Conservation (phyloP, 1,284 basidiomycete genomes). For the Lentinula novae-zelandiae region DNA sequence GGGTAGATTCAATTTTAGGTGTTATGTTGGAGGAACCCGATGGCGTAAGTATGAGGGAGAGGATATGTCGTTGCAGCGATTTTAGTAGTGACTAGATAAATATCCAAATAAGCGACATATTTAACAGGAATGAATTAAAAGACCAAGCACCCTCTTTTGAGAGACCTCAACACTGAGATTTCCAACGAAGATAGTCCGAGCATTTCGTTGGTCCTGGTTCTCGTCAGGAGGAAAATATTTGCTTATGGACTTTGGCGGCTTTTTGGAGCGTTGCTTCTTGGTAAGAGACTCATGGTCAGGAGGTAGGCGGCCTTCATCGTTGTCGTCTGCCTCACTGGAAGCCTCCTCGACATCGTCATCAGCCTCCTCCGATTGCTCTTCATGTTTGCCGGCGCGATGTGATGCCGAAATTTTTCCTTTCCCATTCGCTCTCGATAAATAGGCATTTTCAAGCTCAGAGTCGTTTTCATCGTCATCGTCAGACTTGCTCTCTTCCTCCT, state of each 20-base stretch:
- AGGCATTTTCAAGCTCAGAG: slow-evolving; percentile 29
- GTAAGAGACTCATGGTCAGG: slow-evolving; percentile 46
- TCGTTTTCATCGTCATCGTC: slow-evolving; percentile 31
- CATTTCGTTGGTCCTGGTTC: slow-evolving; percentile 66
- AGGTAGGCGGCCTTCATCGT: slow-evolving; percentile 27
- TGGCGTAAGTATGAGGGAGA: slow-evolving; percentile 58
- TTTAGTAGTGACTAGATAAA: slow-evolving; percentile 53
- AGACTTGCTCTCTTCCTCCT: not conserved
- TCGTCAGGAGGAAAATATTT: slow-evolving; percentile 63
- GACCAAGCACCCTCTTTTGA: slow-evolving; percentile 54
- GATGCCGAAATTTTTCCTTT: slow-evolving; percentile 7
- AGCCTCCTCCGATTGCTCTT: slow-evolving; percentile 2
- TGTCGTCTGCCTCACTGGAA: slow-evolving; percentile 27
- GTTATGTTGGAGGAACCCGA: slow-evolving; percentile 1
- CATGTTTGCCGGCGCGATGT: not conserved
- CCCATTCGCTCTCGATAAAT: slow-evolving; percentile 17
- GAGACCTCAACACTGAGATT: slow-evolving; percentile 80
- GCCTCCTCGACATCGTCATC: slow-evolving; percentile 16
- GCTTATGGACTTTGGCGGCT: slow-evolving; percentile 21
- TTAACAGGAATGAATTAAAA: slow-evolving; percentile 25
- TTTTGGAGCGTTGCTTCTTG: slow-evolving; percentile 20
- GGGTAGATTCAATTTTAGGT: slow-evolving; percentile 82
- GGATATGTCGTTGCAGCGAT: slow-evolving; percentile 69
- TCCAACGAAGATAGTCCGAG: slow-evolving; percentile 90
- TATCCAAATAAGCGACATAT: slow-evolving; percentile 6